phyloP scores from a whole-genome alignment of 2,329 filamentous ascomycete genomes.

The Trematosphaeria pertusa region DNA sequence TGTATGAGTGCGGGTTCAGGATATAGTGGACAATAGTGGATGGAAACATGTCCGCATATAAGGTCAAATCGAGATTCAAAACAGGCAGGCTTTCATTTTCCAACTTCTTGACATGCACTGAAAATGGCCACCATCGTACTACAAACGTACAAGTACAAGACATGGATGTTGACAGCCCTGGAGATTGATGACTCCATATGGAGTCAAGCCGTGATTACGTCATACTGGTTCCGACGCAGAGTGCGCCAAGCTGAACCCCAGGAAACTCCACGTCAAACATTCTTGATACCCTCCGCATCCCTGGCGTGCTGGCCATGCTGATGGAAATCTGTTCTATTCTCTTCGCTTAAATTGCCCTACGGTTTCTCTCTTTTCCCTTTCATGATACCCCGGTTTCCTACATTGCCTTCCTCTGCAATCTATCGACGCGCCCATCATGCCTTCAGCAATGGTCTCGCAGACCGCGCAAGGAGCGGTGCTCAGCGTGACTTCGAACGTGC shows the following conservation, averaged over 20 bases:
- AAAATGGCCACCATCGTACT: no score
- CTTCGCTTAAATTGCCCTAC: conserved; percentile 1
- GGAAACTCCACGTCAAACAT: conserved; percentile 17
- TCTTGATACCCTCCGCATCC: conserved; percentile 16
- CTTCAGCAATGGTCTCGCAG: conserved; percentile 41
- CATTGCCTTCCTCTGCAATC: not conserved
- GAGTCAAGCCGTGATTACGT: no score
- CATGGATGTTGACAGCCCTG: no score
- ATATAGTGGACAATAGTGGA: no score
- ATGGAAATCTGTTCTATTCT: not conserved
- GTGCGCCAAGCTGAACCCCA: conserved; percentile 13
- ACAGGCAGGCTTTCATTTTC: no score
- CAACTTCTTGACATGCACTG: no score
- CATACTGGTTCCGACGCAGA: conserved; percentile 3
- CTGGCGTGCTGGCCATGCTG: conserved; percentile 15
- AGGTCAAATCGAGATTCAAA: no score
- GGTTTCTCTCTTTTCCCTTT: not conserved
- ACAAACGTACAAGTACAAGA: no score
- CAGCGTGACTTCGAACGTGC: conserved; percentile 71
- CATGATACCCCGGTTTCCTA: not conserved
- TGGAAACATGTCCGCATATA: no score
- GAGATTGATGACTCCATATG: no score
- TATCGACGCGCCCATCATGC: conserved; percentile 27
- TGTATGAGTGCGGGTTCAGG: no score
- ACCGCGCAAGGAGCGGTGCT: conserved; percentile 69